These are phyloP conservation scores for Peronospora destructor DNA, from an alignment of 352 stramenopile species.

Conservation along the genomic window DNA sequence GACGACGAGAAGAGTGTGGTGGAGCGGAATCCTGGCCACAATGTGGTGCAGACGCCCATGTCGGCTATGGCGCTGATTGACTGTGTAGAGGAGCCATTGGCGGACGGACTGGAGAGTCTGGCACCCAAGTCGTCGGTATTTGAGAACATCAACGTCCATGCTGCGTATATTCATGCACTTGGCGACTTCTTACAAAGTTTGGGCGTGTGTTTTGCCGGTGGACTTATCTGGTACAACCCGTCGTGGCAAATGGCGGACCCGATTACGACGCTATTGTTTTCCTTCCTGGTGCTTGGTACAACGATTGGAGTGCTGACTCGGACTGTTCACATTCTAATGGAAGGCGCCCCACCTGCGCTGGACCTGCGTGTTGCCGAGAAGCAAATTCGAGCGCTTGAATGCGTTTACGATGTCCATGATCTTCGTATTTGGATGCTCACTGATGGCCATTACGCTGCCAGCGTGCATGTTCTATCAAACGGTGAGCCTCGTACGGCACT, in stretches of 20 bases:
- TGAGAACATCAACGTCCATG: conserved; percentile 94
- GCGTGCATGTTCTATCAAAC: conserved; percentile 86
- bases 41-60: conserved; percentile 62
- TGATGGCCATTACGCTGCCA: conserved; percentile 81
- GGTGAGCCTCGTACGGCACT: conserved; percentile 45
- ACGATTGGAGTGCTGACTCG: conserved; percentile 89
- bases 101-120: conserved; percentile 3
- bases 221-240: conserved; percentile 95
- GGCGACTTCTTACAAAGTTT: conserved; percentile 96
- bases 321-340: conserved; percentile 91
- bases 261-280: conserved; percentile 96
- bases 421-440: conserved; percentile 97
- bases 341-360: conserved; percentile 82
- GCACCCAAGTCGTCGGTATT: conserved; percentile 32
- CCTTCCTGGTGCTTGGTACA: conserved; percentile 89
- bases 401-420: conserved; percentile 94
- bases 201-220: conserved; percentile 92
- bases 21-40: conserved; percentile 38
- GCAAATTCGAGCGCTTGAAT: conserved; percentile 44
- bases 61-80: conserved; percentile 72
- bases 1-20: conserved; percentile 24
- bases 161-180: conserved; percentile 96
- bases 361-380: conserved; percentile 53
- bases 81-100: conserved; percentile 19
- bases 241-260: conserved; percentile 93